Percentiles rank a stretch among this genome's conserved stretches.
These are phyloP conservation scores for Penicillium sp. DNA, from an alignment of 2,329 filamentous ascomycete genomes.

Conservation along the genomic window DNA sequence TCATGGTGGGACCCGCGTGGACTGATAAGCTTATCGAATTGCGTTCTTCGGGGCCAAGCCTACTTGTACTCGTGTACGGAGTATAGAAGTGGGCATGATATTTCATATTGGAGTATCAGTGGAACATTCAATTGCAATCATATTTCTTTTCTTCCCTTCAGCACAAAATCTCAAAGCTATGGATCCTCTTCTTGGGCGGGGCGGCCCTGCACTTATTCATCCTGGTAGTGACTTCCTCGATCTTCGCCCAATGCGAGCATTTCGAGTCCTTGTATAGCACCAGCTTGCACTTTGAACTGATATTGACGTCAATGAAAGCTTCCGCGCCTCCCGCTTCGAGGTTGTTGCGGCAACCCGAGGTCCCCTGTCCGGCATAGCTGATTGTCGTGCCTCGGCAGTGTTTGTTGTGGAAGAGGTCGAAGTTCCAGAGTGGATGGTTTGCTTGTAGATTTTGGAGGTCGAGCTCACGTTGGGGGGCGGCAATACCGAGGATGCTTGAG, in stretches of 20 bases:
- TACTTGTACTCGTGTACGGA: no score
- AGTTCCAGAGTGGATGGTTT: slow-evolving; percentile 4
- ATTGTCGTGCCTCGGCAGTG: slow-evolving; percentile 1
- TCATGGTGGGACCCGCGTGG: slow-evolving; percentile 1
- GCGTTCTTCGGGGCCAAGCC: no score
- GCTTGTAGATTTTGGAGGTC: neutral
- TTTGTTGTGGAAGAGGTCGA: slow-evolving; percentile 11
- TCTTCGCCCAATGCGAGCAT: slow-evolving; percentile 3
- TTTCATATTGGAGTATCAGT: no score
- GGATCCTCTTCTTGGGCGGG: slow-evolving; percentile 4
- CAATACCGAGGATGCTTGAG: neutral
- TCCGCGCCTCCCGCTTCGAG: slow-evolving; percentile 1
- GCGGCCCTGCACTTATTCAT: neutral
- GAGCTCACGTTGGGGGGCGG: neutral
- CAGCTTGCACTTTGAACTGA: slow-evolving; percentile 13
- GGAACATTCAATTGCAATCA: neutral
- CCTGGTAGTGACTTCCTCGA: slow-evolving; percentile 1
- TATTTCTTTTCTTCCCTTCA: neutral
- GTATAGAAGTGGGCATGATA: no score
- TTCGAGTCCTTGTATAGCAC: slow-evolving; percentile 10
- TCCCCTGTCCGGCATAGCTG: slow-evolving; percentile 5
- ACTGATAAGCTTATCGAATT: slow-evolving; percentile 6
- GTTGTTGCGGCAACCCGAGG: slow-evolving; percentile 7
- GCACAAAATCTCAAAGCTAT: slow-evolving; percentile 10
- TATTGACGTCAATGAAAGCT: neutral